phyloP scores from a whole-genome alignment of 1,139 yeast genomes.

The Yamadazyma buinensis region DNA sequence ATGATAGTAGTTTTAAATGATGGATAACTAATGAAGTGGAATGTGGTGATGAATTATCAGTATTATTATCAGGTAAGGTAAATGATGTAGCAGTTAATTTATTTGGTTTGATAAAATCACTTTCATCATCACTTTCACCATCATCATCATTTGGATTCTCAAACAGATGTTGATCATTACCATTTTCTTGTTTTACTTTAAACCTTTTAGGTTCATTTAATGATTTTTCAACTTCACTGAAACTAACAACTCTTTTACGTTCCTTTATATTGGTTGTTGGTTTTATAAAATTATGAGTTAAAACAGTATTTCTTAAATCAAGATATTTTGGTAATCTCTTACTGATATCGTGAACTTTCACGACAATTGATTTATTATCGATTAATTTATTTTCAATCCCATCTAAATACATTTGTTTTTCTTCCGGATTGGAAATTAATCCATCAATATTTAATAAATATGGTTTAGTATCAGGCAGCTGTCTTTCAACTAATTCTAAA shows the following conservation, averaged over 20 bases:
- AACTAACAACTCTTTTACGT: slow-evolving; percentile 25
- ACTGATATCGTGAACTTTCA: slow-evolving; percentile 53
- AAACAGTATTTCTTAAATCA: slow-evolving; percentile 49
- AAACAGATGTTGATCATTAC: not conserved
- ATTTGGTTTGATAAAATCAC: not conserved
- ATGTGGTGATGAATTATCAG: too few species aligned
- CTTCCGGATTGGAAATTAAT: slow-evolving; percentile 40
- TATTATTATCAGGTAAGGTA: slow-evolving; percentile 13
- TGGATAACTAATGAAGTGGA: slow-evolving; percentile 27
- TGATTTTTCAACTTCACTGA: slow-evolving; percentile 17
- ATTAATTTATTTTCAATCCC: slow-evolving; percentile 33
- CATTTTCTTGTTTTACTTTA: slow-evolving; percentile 28
- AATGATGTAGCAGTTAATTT: not conserved
- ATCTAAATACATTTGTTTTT: slow-evolving; percentile 23
- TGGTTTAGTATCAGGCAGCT: slow-evolving; percentile 40
- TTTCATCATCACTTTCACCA: slow-evolving; percentile 16
- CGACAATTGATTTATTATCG: slow-evolving; percentile 39
- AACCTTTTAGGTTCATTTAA: slow-evolving; percentile 29
- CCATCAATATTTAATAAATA: slow-evolving; percentile 33
- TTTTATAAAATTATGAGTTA: slow-evolving; percentile 33
- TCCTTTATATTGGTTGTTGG: slow-evolving; percentile 15
- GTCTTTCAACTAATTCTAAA: slow-evolving; percentile 55
- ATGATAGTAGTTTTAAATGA: slow-evolving; percentile 52
- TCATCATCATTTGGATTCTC: slow-evolving; percentile 18
- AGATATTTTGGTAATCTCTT: slow-evolving; percentile 40